Evolutionary conservation across 768 basidiomycete genomes (phyloP).

Genomic region (Mycena kentingensis): DNA sequence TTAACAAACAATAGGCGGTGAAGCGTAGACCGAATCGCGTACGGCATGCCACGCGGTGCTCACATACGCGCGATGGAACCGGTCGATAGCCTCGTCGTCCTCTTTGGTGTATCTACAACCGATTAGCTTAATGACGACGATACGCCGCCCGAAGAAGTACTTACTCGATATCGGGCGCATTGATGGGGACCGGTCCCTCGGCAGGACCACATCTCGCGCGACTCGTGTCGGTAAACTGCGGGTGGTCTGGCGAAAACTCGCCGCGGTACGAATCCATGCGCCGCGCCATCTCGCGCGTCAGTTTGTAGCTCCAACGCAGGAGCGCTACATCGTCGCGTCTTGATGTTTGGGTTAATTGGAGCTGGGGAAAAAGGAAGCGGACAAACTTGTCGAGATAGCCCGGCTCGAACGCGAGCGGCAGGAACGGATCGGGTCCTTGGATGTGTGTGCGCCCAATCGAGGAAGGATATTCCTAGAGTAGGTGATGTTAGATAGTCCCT

Average conservation of each 20-base stretch:
- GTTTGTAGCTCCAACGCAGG: constrained; percentile 42
- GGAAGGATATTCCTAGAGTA: constrained; percentile 40
- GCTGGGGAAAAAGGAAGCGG: no score
- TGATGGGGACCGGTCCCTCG: constrained; percentile 18
- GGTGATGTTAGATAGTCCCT: not conserved
- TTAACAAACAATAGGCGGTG: not conserved
- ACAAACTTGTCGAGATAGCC: constrained; percentile 39
- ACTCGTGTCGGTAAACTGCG: constrained; percentile 7
- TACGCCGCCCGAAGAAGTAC: not conserved
- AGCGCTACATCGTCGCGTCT: constrained; percentile 29
- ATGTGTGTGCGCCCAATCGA: constrained; percentile 43
- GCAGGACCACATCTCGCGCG: constrained; percentile 1
- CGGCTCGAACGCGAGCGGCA: constrained; percentile 34
- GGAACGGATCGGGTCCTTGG: constrained; percentile 32
- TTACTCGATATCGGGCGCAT: constrained; percentile 23
- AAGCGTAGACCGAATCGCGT: not conserved
- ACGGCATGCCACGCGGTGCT: constrained; percentile 21
- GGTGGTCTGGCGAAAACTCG: constrained; percentile 17
- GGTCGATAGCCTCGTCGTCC: constrained; percentile 27
- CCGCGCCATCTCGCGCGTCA: constrained; percentile 39
- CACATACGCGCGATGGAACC: constrained; percentile 17
- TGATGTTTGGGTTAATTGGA: not conserved
- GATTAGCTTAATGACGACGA: not conserved
- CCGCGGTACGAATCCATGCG: constrained; percentile 37
- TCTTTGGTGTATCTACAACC: constrained; percentile 24